Percentiles rank a stretch among this genome's conserved stretches.
Conservation (phyloP, 441 rosid genomes). For the Hypseocharis bilobata region DNA sequence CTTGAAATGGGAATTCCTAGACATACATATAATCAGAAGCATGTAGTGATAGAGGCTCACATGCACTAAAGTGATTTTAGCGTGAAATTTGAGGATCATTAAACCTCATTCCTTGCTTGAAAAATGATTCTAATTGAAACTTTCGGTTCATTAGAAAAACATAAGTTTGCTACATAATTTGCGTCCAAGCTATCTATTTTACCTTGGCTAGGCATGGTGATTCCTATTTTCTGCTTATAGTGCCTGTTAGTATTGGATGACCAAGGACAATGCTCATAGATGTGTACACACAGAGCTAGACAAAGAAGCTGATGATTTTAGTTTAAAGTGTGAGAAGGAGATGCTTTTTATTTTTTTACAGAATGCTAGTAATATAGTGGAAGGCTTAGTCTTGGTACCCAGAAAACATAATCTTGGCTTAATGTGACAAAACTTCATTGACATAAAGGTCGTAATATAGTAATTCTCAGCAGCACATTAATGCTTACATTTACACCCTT, state of each 20-base stretch:
- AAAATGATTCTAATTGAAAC: neutral
- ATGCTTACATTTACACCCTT: neutral
- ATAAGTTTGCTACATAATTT: no score
- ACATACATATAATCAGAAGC: no score
- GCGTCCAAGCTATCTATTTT: no score
- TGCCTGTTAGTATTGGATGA: no score
- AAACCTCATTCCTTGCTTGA: neutral
- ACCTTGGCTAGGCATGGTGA: no score
- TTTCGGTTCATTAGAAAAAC: neutral
- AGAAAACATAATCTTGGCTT: neutral
- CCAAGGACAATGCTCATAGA: no score
- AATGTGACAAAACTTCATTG: neutral
- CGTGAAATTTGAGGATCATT: neutral
- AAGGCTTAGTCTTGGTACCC: neutral
- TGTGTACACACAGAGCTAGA: no score
- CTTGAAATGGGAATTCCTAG: no score
- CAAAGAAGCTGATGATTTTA: no score
- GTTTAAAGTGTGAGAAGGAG: no score
- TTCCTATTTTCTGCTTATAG: no score
- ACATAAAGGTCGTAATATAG: neutral
- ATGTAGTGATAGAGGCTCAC: neutral
- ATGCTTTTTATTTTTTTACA: neutral
- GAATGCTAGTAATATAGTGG: neutral
- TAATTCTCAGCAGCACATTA: neutral
- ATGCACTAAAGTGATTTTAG: neutral